A percentile compares a stretch with the other conserved stretches of the same genome.
phyloP scores from a whole-genome alignment of 2,329 filamentous ascomycete species.

The Alternaria consortialis region DNA sequence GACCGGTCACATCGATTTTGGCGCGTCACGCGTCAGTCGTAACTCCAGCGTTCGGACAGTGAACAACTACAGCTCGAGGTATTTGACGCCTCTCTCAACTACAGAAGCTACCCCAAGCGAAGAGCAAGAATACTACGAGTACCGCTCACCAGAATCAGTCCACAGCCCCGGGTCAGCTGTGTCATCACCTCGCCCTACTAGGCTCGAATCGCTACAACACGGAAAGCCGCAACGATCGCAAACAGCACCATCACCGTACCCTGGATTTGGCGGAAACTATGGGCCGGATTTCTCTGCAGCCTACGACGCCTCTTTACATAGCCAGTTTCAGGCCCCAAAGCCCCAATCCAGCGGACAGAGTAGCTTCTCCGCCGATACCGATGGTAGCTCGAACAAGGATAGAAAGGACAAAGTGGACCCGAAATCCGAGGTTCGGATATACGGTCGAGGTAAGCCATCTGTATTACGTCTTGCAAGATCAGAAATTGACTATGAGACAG shows the following conservation, averaged over 20 bases:
- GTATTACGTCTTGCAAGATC: slow-evolving; percentile 20
- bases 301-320: slow-evolving; percentile 45
- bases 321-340: slow-evolving; percentile 33
- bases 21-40: slow-evolving; percentile 33
- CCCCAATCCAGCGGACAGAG: slow-evolving; percentile 51
- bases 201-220: slow-evolving; percentile 41
- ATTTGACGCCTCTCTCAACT: slow-evolving; percentile 37
- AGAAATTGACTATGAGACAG: slow-evolving; percentile 49
- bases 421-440: slow-evolving; percentile 61
- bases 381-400: slow-evolving; percentile 44
- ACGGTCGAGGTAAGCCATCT: slow-evolving; percentile 62
- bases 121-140: slow-evolving; percentile 44
- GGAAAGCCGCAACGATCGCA: slow-evolving; percentile 32
- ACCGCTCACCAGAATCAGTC: slow-evolving; percentile 40
- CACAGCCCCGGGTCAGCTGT: slow-evolving; percentile 30
- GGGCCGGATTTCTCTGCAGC: slow-evolving; percentile 40
- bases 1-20: slow-evolving; percentile 26
- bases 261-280: slow-evolving; percentile 34
- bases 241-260: slow-evolving; percentile 30
- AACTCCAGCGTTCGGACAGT: slow-evolving; percentile 39
- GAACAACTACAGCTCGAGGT: slow-evolving; percentile 32
- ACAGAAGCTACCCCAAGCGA: slow-evolving; percentile 28
- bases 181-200: slow-evolving; percentile 36
- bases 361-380: slow-evolving; percentile 51
- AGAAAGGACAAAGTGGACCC: slow-evolving; percentile 58